Base-by-base conservation (phyloP, 2,329 filamentous ascomycete genomes). In the Ophiocordyceps sinensis region DNA sequence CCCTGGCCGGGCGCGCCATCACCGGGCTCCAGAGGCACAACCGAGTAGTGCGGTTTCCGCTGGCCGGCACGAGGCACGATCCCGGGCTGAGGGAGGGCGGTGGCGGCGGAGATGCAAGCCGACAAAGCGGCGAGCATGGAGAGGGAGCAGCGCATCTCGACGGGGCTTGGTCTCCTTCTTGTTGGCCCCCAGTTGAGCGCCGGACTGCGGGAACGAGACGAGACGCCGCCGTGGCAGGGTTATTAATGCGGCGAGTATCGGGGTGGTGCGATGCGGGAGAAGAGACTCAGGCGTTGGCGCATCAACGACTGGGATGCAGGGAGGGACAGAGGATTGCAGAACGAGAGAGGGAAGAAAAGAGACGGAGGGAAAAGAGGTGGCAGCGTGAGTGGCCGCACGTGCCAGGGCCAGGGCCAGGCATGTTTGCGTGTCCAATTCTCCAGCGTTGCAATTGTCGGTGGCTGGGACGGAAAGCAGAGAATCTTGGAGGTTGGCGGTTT, bases 11-110 rank as follows among this genome's bases (percentile, higher is more conserved):
- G 44, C 13, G 51, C 48, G 21, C 51, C 47, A 6, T 57, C 47
- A 14, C 48, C 51, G 3, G 60, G 60, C 39, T 61, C 60, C n/a
- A 64, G 47, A 13, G 60, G 59, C 5, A 65, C 59, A 28, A 65
- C 59, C 3, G 59, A 62, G 38, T 65, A 65, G 19, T 52, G 51
- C 2, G 60, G 61, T 38, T 53, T 54, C n/a, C 45, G 41, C 14
- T 44, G 40, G 10, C 42, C 41, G 11, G 49, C 53, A 17, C 57
- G 58, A 36, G 43, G 45, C 36, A 46, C 41, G 7, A 55, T 41
- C 26, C 41, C 45, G 5, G 47, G 46, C 23, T 48, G 54, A 10
- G 59, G 59, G 3, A 62, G 50, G 8, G 57, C 53, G 37, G 49
- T 40, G 36, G 49, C 44, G 9, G 44, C 46, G 34, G 54, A 47